Percentiles rank a stretch among this genome's conserved stretches.
These are phyloP conservation scores for Melastoma candidum DNA, from an alignment of 441 rosid genomes.

Conservation along the genomic window DNA sequence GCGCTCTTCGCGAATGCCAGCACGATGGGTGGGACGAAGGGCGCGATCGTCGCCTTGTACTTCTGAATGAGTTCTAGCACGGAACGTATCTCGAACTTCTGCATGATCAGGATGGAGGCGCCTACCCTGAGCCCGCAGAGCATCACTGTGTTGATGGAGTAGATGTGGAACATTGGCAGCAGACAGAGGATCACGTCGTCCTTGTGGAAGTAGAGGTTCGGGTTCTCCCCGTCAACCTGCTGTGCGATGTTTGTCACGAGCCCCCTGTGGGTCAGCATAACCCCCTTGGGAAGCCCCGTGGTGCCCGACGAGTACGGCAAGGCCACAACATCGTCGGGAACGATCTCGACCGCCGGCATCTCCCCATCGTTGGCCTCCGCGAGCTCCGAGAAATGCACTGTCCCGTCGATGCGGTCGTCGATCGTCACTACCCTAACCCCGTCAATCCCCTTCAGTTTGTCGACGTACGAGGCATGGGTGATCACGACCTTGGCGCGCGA, in stretches of 20 bases:
- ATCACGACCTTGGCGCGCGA: slow-evolving; percentile 33
- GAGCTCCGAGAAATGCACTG: slow-evolving; percentile 39
- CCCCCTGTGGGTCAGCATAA: slow-evolving; percentile 53
- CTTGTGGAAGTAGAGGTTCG: slow-evolving; percentile 42
- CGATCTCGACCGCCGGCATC: slow-evolving; percentile 30
- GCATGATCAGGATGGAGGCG: slow-evolving; percentile 52
- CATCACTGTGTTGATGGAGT: slow-evolving; percentile 38
- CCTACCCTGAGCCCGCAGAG: slow-evolving; percentile 47
- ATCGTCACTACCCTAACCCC: slow-evolving; percentile 25
- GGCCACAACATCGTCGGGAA: slow-evolving; percentile 45
- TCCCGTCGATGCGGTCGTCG: slow-evolving; percentile 26
- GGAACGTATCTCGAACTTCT: slow-evolving; percentile 36
- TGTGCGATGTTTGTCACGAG: slow-evolving; percentile 55
- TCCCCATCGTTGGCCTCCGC: slow-evolving; percentile 26
- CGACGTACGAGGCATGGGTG: slow-evolving; percentile 33
- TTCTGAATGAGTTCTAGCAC: slow-evolving; percentile 36
- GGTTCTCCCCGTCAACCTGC: slow-evolving; percentile 61
- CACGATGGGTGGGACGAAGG: slow-evolving; percentile 52
- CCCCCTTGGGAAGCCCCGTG: slow-evolving; percentile 61
- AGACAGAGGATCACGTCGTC: slow-evolving; percentile 50
- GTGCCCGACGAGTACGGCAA: slow-evolving; percentile 66
- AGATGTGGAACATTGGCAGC: slow-evolving; percentile 51
- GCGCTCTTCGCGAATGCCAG: slow-evolving; percentile 34
- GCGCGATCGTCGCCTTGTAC: slow-evolving; percentile 44
- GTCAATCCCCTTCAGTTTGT: slow-evolving; percentile 32